A percentile compares a stretch with the other conserved stretches of the same genome.
These are phyloP conservation scores for Danielia reshetovae DNA, from an alignment of 805 yeast species.

Conservation along the genomic window DNA sequence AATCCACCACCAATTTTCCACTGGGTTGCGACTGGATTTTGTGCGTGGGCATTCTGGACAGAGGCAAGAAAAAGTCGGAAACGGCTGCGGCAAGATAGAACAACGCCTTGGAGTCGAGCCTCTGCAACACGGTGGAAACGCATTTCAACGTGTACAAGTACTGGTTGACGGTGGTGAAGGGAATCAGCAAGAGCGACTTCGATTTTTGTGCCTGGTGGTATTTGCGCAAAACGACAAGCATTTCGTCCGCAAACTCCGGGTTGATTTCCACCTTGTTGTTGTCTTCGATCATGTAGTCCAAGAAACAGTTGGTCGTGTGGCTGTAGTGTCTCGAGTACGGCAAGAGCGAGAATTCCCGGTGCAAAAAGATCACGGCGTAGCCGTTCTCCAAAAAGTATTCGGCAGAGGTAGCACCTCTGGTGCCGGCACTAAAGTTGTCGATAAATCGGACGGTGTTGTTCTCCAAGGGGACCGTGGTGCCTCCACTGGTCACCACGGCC, in stretches of 20 bases:
- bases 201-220: conserved; percentile 48
- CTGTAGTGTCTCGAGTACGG: conserved; percentile 92
- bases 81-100: conserved; percentile 97
- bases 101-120: conserved; percentile 54
- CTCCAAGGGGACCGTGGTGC: conserved; percentile 96
- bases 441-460: conserved; percentile 95
- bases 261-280: conserved; percentile 59
- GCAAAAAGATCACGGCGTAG: conserved; percentile 89
- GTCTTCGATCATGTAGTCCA: conserved; percentile 71
- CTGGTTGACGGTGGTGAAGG: conserved; percentile 94
- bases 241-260: conserved; percentile 53
- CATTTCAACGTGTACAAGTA: conserved; percentile 79
- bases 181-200: conserved; percentile 60
- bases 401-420: conserved; percentile 95
- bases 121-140: conserved; percentile 57
- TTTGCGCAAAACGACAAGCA: conserved; percentile 58
- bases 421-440: conserved; percentile 96
- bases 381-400: conserved; percentile 83
- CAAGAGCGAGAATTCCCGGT: conserved; percentile 84
- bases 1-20: conserved; percentile 75
- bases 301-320: conserved; percentile 77
- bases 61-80: conserved; percentile 91
- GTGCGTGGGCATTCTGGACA: conserved; percentile 82
- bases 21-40: conserved; percentile 83
- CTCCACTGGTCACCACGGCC: conserved; percentile 91